Conservation (phyloP, 371 early-diverging fungal genomes). For the Blastocladiella emersonii region DNA sequence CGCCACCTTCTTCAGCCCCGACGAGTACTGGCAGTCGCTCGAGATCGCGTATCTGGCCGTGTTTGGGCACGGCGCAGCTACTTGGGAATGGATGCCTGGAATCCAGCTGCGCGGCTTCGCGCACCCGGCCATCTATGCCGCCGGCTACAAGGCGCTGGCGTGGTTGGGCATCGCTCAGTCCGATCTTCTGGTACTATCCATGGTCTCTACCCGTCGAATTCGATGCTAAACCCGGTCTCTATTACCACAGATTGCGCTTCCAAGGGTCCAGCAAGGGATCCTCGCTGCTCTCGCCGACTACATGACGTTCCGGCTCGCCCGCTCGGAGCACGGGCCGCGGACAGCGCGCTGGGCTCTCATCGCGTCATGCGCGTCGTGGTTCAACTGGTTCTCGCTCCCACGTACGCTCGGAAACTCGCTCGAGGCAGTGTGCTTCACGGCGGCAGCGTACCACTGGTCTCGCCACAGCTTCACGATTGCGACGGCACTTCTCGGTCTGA, state of each 20-base stretch:
- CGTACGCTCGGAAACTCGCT: slow-evolving; percentile 57
- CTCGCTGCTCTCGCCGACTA: slow-evolving; percentile 59
- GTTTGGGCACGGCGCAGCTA: slow-evolving; percentile 72
- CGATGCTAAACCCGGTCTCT: too few relatives aligned
- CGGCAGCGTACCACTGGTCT: slow-evolving; percentile 57
- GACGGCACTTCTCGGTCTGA: not conserved
- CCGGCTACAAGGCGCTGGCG: slow-evolving; percentile 41
- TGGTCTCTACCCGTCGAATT: too few relatives aligned
- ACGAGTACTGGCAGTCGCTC: slow-evolving; percentile 81
- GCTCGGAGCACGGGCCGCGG: slow-evolving; percentile 27
- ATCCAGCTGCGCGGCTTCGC: slow-evolving; percentile 51
- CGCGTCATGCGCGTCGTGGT: slow-evolving; percentile 60
- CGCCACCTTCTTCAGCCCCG: slow-evolving; percentile 64
- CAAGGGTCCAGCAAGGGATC: slow-evolving; percentile 52
- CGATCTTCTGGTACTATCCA: not conserved
- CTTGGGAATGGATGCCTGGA: slow-evolving; percentile 76
- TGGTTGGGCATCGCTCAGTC: not conserved
- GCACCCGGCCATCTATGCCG: slow-evolving; percentile 64
- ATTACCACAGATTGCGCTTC: slow-evolving; percentile 50
- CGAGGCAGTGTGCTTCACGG: slow-evolving; percentile 46
- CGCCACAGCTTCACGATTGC: not conserved
- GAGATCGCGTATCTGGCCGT: slow-evolving; percentile 70
- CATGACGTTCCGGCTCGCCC: slow-evolving; percentile 54
- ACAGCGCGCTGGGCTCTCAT: slow-evolving; percentile 51
- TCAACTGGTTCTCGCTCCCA: slow-evolving; percentile 58